Conservation (phyloP, 2,329 filamentous ascomycete genomes). For the Tolypocladium tropicale region DNA sequence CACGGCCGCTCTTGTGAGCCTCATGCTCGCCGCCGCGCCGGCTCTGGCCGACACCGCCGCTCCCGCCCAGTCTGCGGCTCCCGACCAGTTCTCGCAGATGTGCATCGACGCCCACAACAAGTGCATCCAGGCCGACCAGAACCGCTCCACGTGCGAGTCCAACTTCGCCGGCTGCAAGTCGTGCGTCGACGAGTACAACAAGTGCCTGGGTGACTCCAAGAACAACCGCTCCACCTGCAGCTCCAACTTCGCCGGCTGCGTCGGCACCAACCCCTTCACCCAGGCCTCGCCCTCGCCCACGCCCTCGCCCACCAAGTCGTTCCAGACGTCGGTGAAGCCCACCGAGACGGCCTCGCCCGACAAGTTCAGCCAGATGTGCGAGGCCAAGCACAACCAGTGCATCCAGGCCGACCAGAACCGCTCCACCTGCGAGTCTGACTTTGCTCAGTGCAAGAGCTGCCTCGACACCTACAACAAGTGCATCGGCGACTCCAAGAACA, state of each 20-base stretch:
- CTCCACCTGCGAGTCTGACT: neutral
- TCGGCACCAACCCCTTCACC: conserved; percentile 14
- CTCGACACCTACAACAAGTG: neutral
- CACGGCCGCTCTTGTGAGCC: neutral
- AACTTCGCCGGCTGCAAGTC: conserved; percentile 11
- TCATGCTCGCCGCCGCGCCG: neutral
- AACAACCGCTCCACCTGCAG: conserved; percentile 13
- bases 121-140: conserved; percentile 9
- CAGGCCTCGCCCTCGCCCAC: no score
- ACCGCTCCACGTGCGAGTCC: conserved; percentile 14
- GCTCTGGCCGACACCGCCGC: no score
- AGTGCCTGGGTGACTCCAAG: conserved; percentile 8
- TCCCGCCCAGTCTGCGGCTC: no score
- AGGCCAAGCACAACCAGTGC: neutral
- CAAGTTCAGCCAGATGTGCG: neutral
- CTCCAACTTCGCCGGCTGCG: conserved; percentile 11
- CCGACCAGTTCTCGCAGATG: no score
- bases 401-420: neutral
- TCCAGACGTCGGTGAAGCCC: neutral
- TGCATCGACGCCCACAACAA: no score
- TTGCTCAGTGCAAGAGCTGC: neutral
- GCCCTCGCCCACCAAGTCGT: neutral
- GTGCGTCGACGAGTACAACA: conserved; percentile 7
- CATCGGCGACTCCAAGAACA: conserved; percentile 1
- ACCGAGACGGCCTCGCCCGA: neutral